Conservation (phyloP, 306 rosid genomes). For the Aeschynomene evenia region DNA sequence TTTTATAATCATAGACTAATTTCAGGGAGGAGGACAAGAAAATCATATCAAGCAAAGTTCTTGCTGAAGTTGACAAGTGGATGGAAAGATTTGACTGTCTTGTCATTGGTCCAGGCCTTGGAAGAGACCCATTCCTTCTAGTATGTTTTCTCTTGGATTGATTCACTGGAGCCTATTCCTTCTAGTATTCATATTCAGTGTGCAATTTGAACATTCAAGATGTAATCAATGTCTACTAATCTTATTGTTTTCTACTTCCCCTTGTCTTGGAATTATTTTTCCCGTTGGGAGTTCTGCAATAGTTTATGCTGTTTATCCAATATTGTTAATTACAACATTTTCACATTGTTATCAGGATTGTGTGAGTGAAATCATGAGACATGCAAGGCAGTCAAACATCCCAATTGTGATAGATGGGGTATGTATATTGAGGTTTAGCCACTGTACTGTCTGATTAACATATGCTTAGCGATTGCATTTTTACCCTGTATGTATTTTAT, state of each 20-base stretch:
- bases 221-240: background rate
- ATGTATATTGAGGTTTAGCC: slow-evolving; percentile 35
- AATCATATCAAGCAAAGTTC: slow-evolving; percentile 51
- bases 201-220: background rate
- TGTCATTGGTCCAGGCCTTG: slow-evolving; percentile 96
- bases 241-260: background rate
- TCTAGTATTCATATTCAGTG: too few relatives aligned
- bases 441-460: slow-evolving; percentile 13
- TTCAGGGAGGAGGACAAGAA: slow-evolving; percentile 74
- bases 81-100: slow-evolving; percentile 87
- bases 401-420: slow-evolving; percentile 90
- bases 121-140: slow-evolving; percentile 89
- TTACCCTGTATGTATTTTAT: background rate
- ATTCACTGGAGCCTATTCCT: slow-evolving; percentile 9
- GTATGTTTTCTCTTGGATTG: slow-evolving; percentile 43
- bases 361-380: slow-evolving; percentile 71
- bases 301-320: background rate
- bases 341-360: slow-evolving; percentile 57
- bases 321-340: slow-evolving; percentile 30
- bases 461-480: slow-evolving; percentile 16
- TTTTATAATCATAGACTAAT: slow-evolving; percentile 13
- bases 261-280: background rate
- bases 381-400: slow-evolving; percentile 64
- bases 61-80: slow-evolving; percentile 82
- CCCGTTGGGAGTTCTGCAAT: slow-evolving; percentile 5